phyloP scores from a whole-genome alignment of 257 asterid species.

The Solanum piurae region DNA sequence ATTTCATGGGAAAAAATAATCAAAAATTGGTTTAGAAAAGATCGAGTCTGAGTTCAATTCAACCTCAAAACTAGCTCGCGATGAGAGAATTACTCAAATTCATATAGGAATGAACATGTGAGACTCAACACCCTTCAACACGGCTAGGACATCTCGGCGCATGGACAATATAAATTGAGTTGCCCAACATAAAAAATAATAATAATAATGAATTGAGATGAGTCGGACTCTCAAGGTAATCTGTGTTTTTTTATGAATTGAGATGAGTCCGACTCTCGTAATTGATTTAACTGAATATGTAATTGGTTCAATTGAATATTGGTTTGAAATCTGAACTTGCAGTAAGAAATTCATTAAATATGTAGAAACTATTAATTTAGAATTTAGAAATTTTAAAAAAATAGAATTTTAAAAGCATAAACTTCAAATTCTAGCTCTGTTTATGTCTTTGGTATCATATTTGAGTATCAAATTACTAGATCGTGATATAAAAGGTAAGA shows the following conservation, averaged over 20 bases:
- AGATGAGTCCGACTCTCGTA: background rate
- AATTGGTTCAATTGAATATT: background rate
- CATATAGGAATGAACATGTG: background rate
- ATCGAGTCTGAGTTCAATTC: background rate
- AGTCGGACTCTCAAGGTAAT: background rate
- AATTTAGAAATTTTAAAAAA: background rate
- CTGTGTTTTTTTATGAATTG: background rate
- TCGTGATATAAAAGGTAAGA: background rate
- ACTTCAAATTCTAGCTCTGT: fast-evolving
- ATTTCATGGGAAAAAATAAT: background rate
- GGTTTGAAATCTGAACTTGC: fast-evolving
- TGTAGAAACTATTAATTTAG: too few species aligned
- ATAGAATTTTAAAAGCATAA: background rate
- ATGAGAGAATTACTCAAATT: background rate
- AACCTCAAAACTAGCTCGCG: background rate
- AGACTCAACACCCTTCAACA: background rate
- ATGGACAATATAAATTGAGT: too few species aligned
- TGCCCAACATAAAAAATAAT: too few species aligned
- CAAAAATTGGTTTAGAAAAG: background rate
- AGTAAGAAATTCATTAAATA: background rate
- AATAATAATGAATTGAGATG: background rate
- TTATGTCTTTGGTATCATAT: background rate
- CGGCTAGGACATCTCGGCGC: background rate
- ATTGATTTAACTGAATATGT: too few species aligned
- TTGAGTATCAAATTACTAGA: background rate